Conservation (phyloP, 495 filamentous ascomycete genomes). For the Lasiosphaeria miniovina region DNA sequence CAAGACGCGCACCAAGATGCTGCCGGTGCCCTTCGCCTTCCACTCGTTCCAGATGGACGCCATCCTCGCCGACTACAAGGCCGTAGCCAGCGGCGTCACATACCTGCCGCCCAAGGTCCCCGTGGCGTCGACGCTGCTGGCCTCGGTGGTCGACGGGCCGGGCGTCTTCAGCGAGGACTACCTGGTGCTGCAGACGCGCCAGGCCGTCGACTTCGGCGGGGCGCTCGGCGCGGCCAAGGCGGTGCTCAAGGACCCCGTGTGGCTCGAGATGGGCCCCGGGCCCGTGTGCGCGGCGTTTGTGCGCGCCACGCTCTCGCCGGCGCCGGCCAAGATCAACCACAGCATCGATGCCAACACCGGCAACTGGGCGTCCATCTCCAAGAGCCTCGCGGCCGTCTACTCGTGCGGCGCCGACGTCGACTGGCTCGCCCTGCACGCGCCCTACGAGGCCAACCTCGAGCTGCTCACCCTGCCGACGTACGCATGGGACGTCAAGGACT, state of each 20-base stretch:
- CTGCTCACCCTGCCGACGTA: slow-evolving; percentile 67
- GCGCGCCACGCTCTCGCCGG: slow-evolving; percentile 46
- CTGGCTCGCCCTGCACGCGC: slow-evolving; percentile 72
- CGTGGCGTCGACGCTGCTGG: slow-evolving; percentile 63
- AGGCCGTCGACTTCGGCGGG: slow-evolving; percentile 65
- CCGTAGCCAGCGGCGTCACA: slow-evolving; percentile 50
- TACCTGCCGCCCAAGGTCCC: slow-evolving; percentile 60
- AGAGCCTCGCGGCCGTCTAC: slow-evolving; percentile 56
- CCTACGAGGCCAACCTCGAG: slow-evolving; percentile 54
- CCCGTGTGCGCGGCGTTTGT: slow-evolving; percentile 64
- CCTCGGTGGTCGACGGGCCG: slow-evolving; percentile 47
- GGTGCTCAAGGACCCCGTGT: slow-evolving; percentile 44
- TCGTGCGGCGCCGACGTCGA: slow-evolving; percentile 57
- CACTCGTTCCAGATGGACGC: slow-evolving; percentile 76
- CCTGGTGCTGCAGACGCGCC: slow-evolving; percentile 58
- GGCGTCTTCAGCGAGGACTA: slow-evolving; percentile 37
- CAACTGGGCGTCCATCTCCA: slow-evolving; percentile 58
- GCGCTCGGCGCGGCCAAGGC: slow-evolving; percentile 50
- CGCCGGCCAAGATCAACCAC: slow-evolving; percentile 48
- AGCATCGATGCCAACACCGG: slow-evolving; percentile 43
- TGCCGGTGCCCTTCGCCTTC: slow-evolving; percentile 73
- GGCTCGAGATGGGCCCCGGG: slow-evolving; percentile 63
- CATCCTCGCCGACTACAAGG: slow-evolving; percentile 61
- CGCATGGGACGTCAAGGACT: slow-evolving; percentile 70
- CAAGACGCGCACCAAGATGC: slow-evolving; percentile 56